Percentiles rank a stretch among this genome's conserved stretches.
Conservation (phyloP, 176 grass and related monocot genomes). For the Saccharum officinarum region DNA sequence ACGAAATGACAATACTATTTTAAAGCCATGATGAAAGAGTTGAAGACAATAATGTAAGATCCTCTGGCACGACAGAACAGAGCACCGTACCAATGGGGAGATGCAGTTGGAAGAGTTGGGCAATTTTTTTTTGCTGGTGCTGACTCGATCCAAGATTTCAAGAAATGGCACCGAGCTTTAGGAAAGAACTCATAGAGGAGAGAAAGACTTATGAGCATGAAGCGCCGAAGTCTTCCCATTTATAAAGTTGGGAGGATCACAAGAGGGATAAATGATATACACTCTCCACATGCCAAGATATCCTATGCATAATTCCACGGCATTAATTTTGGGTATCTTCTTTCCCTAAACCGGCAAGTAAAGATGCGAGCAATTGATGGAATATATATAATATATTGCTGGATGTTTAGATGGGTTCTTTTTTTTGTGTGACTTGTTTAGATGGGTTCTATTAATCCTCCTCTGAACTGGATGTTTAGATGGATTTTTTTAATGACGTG, state of each 20-base stretch:
- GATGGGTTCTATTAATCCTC: too few species aligned
- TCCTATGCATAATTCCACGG: background rate
- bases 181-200: background rate
- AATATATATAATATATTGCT: too few species aligned
- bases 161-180: background rate
- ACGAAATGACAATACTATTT: background rate
- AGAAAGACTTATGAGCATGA: background rate
- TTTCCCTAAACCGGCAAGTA: background rate
- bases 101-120: background rate
- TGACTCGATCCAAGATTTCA: background rate
- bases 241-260: background rate
- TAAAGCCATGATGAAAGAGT: background rate
- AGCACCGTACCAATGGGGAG: background rate
- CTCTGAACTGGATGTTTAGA: too few species aligned
- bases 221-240: constrained; percentile 2
- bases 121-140: background rate
- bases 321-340: background rate
- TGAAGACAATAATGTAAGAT: background rate
- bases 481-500: too few species aligned
- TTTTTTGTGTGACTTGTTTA: too few species aligned
- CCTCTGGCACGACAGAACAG: background rate
- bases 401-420: too few species aligned
- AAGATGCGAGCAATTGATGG: too few species aligned
- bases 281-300: background rate
- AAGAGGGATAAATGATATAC: constrained; percentile 27